Conservation (phyloP, 2,329 filamentous ascomycete species). For the Penicillium sp. region DNA sequence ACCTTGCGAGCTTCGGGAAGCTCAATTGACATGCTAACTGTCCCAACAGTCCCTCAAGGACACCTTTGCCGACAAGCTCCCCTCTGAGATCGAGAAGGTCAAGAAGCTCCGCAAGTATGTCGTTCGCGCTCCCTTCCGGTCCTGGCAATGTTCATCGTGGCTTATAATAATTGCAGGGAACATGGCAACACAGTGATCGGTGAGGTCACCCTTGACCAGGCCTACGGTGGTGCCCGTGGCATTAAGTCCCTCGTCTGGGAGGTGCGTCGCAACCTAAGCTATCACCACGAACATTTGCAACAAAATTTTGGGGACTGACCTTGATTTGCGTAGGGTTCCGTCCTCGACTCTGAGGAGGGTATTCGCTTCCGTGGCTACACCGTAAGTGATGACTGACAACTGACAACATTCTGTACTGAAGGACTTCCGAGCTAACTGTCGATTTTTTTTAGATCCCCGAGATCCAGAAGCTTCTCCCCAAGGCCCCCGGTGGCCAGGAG, state of each 20-base stretch:
- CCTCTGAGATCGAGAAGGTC: constrained; percentile 97
- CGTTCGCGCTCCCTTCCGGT: constrained; percentile 5
- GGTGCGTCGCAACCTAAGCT: constrained; percentile 38
- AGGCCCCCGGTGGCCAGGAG: constrained; percentile 93
- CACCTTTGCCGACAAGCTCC: constrained; percentile 91
- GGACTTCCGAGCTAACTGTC: constrained; percentile 15
- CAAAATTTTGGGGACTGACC: neutral
- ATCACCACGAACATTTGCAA: constrained; percentile 8
- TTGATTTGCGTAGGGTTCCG: constrained; percentile 59
- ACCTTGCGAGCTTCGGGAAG: neutral
- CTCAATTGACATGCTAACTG: constrained; percentile 26
- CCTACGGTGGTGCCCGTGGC: constrained; percentile 97
- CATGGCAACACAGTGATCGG: constrained; percentile 92
- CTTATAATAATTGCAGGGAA: constrained; percentile 55
- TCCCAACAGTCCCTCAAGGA: constrained; percentile 81
- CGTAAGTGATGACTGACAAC: constrained; percentile 45
- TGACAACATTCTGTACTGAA: neutral
- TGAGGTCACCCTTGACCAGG: constrained; percentile 98
- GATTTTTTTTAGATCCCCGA: constrained; percentile 66
- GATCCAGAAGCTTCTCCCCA: constrained; percentile 95
- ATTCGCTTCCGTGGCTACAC: constrained; percentile 99
- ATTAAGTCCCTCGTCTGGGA: constrained; percentile 99
- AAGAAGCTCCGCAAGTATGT: constrained; percentile 94
- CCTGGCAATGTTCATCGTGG: constrained; percentile 14
- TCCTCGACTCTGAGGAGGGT: constrained; percentile 96